These are phyloP conservation scores for Botrytis fabae DNA, from an alignment of 2,329 filamentous ascomycete species.

Conservation along the genomic window DNA sequence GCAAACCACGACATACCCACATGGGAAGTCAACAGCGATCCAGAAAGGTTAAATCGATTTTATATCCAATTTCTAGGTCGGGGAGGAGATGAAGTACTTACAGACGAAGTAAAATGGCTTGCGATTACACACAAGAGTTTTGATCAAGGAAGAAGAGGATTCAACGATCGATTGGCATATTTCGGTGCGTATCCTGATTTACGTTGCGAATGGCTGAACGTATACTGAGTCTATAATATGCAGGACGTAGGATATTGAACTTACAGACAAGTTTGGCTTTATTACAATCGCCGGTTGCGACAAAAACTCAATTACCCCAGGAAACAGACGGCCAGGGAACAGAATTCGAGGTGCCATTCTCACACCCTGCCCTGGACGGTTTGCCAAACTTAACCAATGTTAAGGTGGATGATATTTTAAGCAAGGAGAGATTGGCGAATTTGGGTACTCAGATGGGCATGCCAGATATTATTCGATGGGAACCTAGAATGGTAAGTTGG, in stretches of 20 bases:
- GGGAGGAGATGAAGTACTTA: conserved; percentile 70
- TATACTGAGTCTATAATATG: conserved; percentile 28
- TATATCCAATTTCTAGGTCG: conserved; percentile 75
- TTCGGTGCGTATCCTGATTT: conserved; percentile 59
- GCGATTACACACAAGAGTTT: conserved; percentile 98
- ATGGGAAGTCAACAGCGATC: conserved; percentile 75
- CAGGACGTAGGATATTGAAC: conserved; percentile 60
- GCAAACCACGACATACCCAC: conserved; percentile 51
- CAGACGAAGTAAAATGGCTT: conserved; percentile 94
- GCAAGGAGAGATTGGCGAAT: conserved; percentile 63
- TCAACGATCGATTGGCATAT: conserved; percentile 91
- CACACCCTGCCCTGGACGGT: conserved; percentile 69
- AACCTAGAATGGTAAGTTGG: conserved; percentile 68
- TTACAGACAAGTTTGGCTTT: conserved; percentile 65
- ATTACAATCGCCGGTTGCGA: conserved; percentile 46
- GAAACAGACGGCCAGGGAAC: conserved; percentile 53
- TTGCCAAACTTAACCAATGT: conserved; percentile 67
- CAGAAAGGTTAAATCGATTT: conserved; percentile 70
- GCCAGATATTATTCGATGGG: conserved; percentile 79
- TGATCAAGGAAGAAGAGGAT: conserved; percentile 89
- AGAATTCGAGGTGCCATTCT: conserved; percentile 60
- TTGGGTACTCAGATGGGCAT: conserved; percentile 73
- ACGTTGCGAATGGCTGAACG: background rate
- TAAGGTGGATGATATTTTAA: conserved; percentile 61
- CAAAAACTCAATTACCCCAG: conserved; percentile 43